Conservation (phyloP, 2,329 filamentous ascomycete genomes). For the Colletotrichum brevisporum region DNA sequence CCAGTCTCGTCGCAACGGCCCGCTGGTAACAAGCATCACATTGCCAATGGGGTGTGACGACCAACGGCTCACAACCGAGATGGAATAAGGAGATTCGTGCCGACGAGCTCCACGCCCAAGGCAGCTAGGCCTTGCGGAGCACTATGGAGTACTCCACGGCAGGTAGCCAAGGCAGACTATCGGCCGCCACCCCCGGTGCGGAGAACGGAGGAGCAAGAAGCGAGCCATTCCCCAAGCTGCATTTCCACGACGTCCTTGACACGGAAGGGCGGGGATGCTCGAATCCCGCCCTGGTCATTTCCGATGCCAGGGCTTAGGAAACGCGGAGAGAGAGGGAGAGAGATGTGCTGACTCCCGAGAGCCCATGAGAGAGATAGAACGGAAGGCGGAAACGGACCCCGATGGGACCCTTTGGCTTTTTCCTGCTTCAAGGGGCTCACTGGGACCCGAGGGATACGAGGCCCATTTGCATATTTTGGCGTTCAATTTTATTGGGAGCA, state of each 20-base stretch:
- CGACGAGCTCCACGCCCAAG: conserved; percentile 8
- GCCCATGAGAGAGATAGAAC: not conserved
- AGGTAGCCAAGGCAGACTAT: conserved; percentile 22
- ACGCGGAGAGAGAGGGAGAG: not conserved
- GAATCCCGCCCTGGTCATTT: conserved; percentile 16
- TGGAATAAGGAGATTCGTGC: not conserved
- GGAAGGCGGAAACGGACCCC: conserved; percentile 13
- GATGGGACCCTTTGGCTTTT: not conserved
- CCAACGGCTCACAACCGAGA: not conserved
- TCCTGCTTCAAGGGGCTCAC: not conserved
- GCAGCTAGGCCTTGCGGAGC: conserved; percentile 6
- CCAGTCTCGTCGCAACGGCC: conserved; percentile 7
- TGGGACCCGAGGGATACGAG: not conserved
- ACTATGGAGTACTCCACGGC: conserved; percentile 21
- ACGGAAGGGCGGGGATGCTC: conserved; percentile 1
- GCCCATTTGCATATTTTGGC: conserved; percentile 29
- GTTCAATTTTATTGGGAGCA: conserved; percentile 9
- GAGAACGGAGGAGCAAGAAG: conserved; percentile 28
- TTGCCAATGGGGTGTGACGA: not conserved
- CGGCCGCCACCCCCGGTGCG: conserved; percentile 19
- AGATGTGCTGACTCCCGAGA: not conserved
- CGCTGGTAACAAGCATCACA: not conserved
- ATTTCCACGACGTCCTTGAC: conserved; percentile 15
- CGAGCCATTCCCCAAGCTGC: conserved; percentile 25
- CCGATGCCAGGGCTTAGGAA: conserved; percentile 7